Conservation (phyloP, 495 filamentous ascomycete species). For the Penicillium egyptiacum region DNA sequence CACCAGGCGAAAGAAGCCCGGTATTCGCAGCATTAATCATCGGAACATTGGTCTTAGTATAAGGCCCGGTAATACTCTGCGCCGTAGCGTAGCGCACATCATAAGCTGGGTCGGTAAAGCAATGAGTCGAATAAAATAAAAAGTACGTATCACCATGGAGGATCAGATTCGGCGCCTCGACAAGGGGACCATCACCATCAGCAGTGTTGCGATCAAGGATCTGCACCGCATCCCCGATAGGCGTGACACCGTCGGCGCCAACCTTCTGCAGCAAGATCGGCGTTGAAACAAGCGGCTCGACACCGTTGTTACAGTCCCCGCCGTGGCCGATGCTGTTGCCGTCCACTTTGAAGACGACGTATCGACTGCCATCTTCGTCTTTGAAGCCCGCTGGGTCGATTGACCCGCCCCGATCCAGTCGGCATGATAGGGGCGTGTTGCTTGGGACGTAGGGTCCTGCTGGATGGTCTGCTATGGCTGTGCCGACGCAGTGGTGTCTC, state of each 20-base stretch:
- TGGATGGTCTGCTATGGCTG: slow-evolving; percentile 43
- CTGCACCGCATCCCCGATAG: slow-evolving; percentile 49
- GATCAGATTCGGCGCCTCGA: slow-evolving; percentile 61
- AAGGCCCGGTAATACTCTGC: slow-evolving; percentile 46
- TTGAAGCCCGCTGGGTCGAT: slow-evolving; percentile 58
- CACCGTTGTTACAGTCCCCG: slow-evolving; percentile 56
- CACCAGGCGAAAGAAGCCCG: slow-evolving; percentile 51
- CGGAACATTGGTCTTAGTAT: slow-evolving; percentile 37
- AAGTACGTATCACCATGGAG: slow-evolving; percentile 49
- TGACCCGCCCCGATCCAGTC: slow-evolving; percentile 51
- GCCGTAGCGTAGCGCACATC: slow-evolving; percentile 56
- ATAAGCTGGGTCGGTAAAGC: slow-evolving; percentile 52
- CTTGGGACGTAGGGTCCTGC: slow-evolving; percentile 53
- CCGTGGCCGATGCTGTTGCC: slow-evolving; percentile 60
- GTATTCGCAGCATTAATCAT: slow-evolving; percentile 43
- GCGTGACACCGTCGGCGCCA: slow-evolving; percentile 48
- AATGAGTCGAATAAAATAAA: slow-evolving; percentile 63
- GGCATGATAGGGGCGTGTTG: slow-evolving; percentile 51
- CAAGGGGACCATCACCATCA: slow-evolving; percentile 56
- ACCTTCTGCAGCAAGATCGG: slow-evolving; percentile 63
- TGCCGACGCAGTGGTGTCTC: slow-evolving; percentile 55
- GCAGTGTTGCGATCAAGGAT: slow-evolving; percentile 53
- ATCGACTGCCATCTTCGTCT: slow-evolving; percentile 53
- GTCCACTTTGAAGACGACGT: slow-evolving; percentile 63
- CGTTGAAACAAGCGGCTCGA: slow-evolving; percentile 48